Percentiles rank a stretch among this genome's conserved stretches.
phyloP scores from a whole-genome alignment of 192 early-diverging fungal genomes.

The Backusella morwellensis region DNA sequence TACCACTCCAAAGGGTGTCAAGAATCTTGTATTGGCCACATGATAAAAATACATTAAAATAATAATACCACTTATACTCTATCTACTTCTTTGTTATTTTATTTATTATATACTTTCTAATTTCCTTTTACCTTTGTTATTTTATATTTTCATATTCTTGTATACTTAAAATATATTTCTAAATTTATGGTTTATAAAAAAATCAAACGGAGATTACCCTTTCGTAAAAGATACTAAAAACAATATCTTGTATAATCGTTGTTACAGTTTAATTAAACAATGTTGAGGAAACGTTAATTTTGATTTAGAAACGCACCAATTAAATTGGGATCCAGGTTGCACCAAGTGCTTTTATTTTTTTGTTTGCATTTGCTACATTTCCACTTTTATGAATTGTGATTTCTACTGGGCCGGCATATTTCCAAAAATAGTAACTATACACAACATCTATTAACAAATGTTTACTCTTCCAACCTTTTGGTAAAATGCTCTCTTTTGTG shows the following conservation, averaged over 20 bases:
- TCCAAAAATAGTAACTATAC: not conserved
- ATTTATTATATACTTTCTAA: not conserved
- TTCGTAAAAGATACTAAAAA: not conserved
- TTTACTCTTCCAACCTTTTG: not conserved
- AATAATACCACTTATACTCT: not conserved
- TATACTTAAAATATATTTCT: not conserved
- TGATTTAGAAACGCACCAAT: not conserved
- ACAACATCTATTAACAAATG: not conserved
- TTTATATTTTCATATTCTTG: not conserved
- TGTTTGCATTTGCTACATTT: not conserved
- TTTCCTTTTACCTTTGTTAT: not conserved
- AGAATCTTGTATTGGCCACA: slow-evolving; percentile 43
- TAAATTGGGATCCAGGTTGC: not conserved
- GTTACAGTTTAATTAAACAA: not conserved
- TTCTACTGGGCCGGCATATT: not conserved
- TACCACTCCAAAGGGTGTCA: slow-evolving; percentile 68
- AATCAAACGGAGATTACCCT: not conserved
- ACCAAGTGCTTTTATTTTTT: not conserved
- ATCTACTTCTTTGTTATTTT: not conserved
- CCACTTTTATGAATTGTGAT: not conserved
- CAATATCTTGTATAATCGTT: not conserved
- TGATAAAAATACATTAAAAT: slow-evolving; percentile 10
- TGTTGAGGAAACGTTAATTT: not conserved
- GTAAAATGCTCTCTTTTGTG: not conserved
- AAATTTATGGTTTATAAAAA: not conserved